A percentile compares a stretch with the other conserved stretches of the same genome.
phyloP scores from a whole-genome alignment of 2,329 filamentous ascomycete genomes.

The Fusarium denticulatum region DNA sequence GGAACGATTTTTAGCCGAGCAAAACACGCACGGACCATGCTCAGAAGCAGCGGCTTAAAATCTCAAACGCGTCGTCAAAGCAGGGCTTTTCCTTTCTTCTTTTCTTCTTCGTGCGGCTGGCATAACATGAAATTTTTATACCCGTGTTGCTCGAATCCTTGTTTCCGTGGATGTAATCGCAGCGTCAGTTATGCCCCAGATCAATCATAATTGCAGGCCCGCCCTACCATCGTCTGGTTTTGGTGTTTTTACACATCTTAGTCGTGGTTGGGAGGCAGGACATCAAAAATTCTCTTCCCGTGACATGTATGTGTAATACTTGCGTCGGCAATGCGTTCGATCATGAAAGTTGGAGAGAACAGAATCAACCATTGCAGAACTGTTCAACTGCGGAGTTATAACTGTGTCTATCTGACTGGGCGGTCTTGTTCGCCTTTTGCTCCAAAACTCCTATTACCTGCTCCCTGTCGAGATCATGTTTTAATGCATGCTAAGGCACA shows the following conservation, averaged over 20 bases:
- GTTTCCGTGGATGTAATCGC: slow-evolving; percentile 60
- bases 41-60: slow-evolving; percentile 41
- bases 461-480: slow-evolving; percentile 12
- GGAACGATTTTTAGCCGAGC: slow-evolving; percentile 13
- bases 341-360: not conserved
- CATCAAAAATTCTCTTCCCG: slow-evolving; percentile 42
- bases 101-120: slow-evolving; percentile 82
- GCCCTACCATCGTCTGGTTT: slow-evolving; percentile 60
- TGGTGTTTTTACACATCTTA: slow-evolving; percentile 44
- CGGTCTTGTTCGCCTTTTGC: slow-evolving; percentile 19
- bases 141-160: slow-evolving; percentile 83
- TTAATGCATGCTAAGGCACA: slow-evolving; percentile 15
- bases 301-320: slow-evolving; percentile 4
- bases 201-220: slow-evolving; percentile 79
- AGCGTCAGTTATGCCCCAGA: slow-evolving; percentile 87
- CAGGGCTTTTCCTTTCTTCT: slow-evolving; percentile 56
- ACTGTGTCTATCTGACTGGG: slow-evolving; percentile 31
- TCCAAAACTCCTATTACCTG: slow-evolving; percentile 35
- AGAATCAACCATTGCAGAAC: not conserved
- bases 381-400: not conserved
- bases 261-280: slow-evolving; percentile 55
- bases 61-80: slow-evolving; percentile 34
- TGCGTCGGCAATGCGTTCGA: not conserved
- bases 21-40: slow-evolving; percentile 8
- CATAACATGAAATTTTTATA: slow-evolving; percentile 73